These are phyloP conservation scores for Fusarium nurragi DNA, from an alignment of 2,329 filamentous ascomycete species.

Conservation along the genomic window DNA sequence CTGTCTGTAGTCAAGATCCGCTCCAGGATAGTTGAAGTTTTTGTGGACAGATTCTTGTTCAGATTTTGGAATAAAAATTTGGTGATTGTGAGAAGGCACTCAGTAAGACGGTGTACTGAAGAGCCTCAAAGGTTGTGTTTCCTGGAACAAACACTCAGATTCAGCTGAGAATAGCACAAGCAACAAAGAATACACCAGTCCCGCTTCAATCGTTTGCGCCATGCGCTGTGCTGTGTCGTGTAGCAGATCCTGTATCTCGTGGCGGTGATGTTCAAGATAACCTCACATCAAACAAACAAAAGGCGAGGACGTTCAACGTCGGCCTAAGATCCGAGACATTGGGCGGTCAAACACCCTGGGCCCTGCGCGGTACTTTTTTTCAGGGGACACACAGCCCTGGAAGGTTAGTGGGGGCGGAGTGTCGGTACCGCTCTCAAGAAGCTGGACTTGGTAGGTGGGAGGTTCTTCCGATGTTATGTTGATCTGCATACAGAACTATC, in stretches of 20 bases:
- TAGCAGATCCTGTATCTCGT: not conserved
- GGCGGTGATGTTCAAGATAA: constrained; percentile 10
- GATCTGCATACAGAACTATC: too few relatives aligned
- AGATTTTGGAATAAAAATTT: not conserved
- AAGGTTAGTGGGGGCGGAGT: constrained; percentile 17
- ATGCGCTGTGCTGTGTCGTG: not conserved
- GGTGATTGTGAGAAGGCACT: not conserved
- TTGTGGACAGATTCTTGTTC: not conserved
- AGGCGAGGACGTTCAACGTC: constrained; percentile 22
- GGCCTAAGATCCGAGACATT: constrained; percentile 39
- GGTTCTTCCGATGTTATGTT: too few relatives aligned
- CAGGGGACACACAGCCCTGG: constrained; percentile 17
- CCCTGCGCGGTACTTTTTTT: constrained; percentile 9
- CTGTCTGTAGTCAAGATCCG: constrained; percentile 3
- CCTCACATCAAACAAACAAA: constrained; percentile 34
- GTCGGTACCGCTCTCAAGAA: too few relatives aligned
- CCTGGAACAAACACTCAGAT: not conserved
- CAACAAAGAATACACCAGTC: not conserved
- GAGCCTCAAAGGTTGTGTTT: constrained; percentile 3
- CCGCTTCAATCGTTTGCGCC: not conserved
- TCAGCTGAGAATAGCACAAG: not conserved
- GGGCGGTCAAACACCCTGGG: constrained; percentile 39
- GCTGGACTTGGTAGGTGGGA: too few relatives aligned
- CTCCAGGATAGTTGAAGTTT: not conserved
- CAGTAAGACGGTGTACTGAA: constrained; percentile 11